Base-by-base conservation (phyloP, 2,329 filamentous ascomycete species). In the Fusarium torreyae region DNA sequence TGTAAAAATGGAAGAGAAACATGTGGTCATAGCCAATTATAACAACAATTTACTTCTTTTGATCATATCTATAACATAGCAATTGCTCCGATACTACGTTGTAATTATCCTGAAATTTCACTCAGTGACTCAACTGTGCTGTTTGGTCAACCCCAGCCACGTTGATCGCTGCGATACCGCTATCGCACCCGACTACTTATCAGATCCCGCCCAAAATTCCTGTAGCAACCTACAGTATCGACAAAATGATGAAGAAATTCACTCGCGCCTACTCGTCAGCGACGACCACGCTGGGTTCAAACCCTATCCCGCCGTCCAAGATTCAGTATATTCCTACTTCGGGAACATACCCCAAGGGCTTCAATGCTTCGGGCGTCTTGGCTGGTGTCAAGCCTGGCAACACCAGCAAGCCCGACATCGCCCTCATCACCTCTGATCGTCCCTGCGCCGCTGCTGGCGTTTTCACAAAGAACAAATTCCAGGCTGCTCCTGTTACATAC, bases 401-500 rank as follows among this genome's bases (percentile, higher is more conserved):
- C 82, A 97, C 92, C 51, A 92, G 89, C 68, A 94, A 94, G 80
- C 94, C 95, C 33, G 96, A 99, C 79, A 87, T 99, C 50, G 94
- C 94, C 36, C 87, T 99, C 71, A 87, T 99, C 69, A 90, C 91
- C 18, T 98, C 96, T 8, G 93, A 97, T 75, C 86, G 86, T 53
- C 94, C 94, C 56, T 98, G 94, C 80, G 87, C 93, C 8, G 94
- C 92, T 11, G 94, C 94, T 1, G 96, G 94, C 8, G 94, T 98
- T 45, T 98, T 98, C 83, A 99, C 96, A 56, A 97, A 94, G 81
- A 99, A 99, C 84, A 94, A 95, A 80, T 99, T 99, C 83, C 94
- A 98, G 81, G 96, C 96, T 18, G 96, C 96, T 13, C 96, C 96
- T 7, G 95, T 99, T 44, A 94, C 93, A 31, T 92, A 97, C 65